phyloP scores from a whole-genome alignment of 352 stramenopile species.

The Phytophthora quininea region DNA sequence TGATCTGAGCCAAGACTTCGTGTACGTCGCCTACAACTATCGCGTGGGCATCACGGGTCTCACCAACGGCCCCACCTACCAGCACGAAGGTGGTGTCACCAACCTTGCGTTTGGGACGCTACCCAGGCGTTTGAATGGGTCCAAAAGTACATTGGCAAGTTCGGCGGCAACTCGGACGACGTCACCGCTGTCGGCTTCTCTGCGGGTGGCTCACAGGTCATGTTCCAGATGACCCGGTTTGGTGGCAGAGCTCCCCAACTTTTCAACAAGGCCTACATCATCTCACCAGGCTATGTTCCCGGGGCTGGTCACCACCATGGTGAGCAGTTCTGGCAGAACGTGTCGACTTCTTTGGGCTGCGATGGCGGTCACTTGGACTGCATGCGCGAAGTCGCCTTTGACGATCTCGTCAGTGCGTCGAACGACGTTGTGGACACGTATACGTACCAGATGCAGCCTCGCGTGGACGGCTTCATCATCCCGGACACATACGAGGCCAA shows the following conservation, averaged over 20 bases:
- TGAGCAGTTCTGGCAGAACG: slow-evolving; percentile 38
- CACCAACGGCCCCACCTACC: slow-evolving; percentile 25
- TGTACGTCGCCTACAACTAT: slow-evolving; percentile 49
- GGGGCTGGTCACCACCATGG: slow-evolving; percentile 29
- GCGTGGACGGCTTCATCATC: slow-evolving; percentile 31
- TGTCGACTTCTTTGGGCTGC: slow-evolving; percentile 23
- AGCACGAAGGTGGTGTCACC: slow-evolving; percentile 31
- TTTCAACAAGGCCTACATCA: slow-evolving; percentile 37
- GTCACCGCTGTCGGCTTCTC: slow-evolving; percentile 43
- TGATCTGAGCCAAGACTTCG: slow-evolving; percentile 30
- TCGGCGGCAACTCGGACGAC: slow-evolving; percentile 43
- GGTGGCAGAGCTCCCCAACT: slow-evolving; percentile 26
- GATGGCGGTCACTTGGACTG: slow-evolving; percentile 25
- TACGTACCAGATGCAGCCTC: slow-evolving; percentile 33
- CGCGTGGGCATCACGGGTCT: slow-evolving; percentile 37
- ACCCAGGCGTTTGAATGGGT: slow-evolving; percentile 43
- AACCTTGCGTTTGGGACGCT: slow-evolving; percentile 36
- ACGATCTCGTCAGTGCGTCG: slow-evolving; percentile 10
- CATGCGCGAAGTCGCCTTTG: slow-evolving; percentile 29
- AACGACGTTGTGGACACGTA: slow-evolving; percentile 17
- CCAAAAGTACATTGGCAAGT: slow-evolving; percentile 43
- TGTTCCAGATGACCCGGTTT: slow-evolving; percentile 39
- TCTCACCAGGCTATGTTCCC: slow-evolving; percentile 27
- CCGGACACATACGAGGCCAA: slow-evolving; percentile 33
- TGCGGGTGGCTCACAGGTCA: slow-evolving; percentile 25